Percentiles rank a stretch among this genome's conserved stretches.
These are phyloP conservation scores for Neopestalotiopsis rosae DNA, from an alignment of 2,329 filamentous ascomycete genomes.

Conservation along the genomic window DNA sequence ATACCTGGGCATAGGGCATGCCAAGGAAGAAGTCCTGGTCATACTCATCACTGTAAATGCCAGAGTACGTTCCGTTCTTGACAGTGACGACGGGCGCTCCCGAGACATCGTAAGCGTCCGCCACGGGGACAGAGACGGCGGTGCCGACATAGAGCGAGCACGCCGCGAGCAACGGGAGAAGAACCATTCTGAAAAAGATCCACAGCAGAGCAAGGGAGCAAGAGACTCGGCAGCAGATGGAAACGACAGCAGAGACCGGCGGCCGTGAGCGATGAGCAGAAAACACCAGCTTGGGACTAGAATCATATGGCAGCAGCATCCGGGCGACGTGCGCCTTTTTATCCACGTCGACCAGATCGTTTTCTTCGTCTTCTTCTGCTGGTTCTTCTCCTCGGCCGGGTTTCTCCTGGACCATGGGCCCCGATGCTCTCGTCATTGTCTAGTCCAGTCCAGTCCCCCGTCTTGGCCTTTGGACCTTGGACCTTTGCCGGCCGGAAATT, in stretches of 20 bases:
- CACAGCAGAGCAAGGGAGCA: slow-evolving; percentile 1
- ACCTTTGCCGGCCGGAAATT: background rate
- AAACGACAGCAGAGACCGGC: background rate
- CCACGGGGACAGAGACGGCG: slow-evolving; percentile 16
- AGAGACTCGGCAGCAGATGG: background rate
- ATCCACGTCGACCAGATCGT: background rate
- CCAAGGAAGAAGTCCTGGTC: slow-evolving; percentile 53
- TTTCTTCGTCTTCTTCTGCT: background rate
- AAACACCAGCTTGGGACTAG: background rate
- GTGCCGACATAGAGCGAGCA: slow-evolving; percentile 16
- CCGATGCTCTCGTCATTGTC: background rate
- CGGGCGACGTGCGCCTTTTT: background rate
- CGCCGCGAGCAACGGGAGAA: slow-evolving; percentile 19
- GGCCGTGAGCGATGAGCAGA: background rate
- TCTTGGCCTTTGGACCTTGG: background rate
- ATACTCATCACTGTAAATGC: slow-evolving; percentile 42
- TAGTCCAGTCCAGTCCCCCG: background rate
- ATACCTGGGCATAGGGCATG: slow-evolving; percentile 59
- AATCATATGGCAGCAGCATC: background rate
- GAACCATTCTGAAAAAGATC: slow-evolving; percentile 14
- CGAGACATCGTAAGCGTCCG: background rate
- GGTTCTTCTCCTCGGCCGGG: background rate
- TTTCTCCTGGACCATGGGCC: background rate
- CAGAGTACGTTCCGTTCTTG: slow-evolving; percentile 51
- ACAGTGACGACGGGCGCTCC: slow-evolving; percentile 29